Base-by-base conservation (phyloP, 257 asterid species). In the Solanum chmielewskii region DNA sequence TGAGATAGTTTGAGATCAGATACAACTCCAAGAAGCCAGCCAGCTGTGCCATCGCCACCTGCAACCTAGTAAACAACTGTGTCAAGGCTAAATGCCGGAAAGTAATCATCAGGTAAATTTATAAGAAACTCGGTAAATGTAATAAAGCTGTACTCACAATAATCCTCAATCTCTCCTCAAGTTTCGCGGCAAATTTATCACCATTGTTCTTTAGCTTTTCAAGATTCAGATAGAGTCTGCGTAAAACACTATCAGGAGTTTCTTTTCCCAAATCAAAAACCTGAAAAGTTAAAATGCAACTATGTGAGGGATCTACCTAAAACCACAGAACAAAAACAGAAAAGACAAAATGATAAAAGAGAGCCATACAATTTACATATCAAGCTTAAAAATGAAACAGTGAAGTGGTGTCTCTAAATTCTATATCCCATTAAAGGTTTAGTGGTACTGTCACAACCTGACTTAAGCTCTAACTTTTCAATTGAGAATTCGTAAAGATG, bases 11-110 rank as follows among this genome's bases (percentile, higher is more conserved):
- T 96, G 21, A 97, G 95, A 93, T 97, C 99, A 86, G 96, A 94
- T 89, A 97, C 97, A 87, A 97, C 99, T 80, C 99, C 99, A 37
- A 96, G 99, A 91, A 97, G 96, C 99, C 99, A 97, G 45, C 98
- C 99, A 86, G 99, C 99, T 5, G 99, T 97, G 69, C 99, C 99
- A 92, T 97, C 99, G 45, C 99, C 99, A 87, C 99, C 99, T 18
- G 99, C 99, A 86, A 95, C 99, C 99, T 97, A 89, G 45, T 80
- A 49, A 81, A 76, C 86, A 59, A 81, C 41, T 31, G 69, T 49
- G 68, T 49, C 69, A 49, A 9, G 25, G 45, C 31, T 49, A 81
- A 8, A 81, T 31, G 31, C 69, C 0, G 4, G 29, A 6, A 80
- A 81, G 69, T 3, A 29, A 31, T 29, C 85, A 81, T 29, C 69